These are phyloP conservation scores for Ceratocystis huliohia DNA, from an alignment of 2,329 filamentous ascomycete genomes.

Conservation along the genomic window DNA sequence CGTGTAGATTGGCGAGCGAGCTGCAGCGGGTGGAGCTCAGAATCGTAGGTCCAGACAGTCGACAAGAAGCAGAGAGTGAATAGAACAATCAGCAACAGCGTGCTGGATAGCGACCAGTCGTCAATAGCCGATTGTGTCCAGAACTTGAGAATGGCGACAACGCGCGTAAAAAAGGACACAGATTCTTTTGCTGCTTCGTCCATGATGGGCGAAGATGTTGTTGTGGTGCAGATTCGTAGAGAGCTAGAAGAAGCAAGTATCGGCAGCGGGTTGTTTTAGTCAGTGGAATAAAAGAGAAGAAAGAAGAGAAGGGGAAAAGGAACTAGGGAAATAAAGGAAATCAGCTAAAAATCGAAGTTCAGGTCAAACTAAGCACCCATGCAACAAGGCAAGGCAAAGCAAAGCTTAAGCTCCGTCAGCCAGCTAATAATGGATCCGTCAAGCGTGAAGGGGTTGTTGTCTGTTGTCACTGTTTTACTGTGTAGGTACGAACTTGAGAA, in stretches of 20 bases:
- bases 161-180: conserved; percentile 28
- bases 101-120: conserved; percentile 30
- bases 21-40: conserved; percentile 84
- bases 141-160: conserved; percentile 54
- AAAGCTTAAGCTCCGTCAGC: neutral
- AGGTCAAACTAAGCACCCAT: neutral
- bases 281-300: neutral
- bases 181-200: neutral
- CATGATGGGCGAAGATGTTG: neutral
- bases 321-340: neutral
- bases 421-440: neutral
- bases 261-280: neutral
- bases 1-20: conserved; percentile 72
- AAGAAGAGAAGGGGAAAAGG: neutral
- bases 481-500: neutral
- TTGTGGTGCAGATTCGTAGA: neutral
- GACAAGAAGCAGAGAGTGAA: conserved; percentile 57
- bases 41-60: conserved; percentile 58
- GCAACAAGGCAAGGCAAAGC: neutral
- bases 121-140: conserved; percentile 55
- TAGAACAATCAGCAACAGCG: conserved; percentile 50
- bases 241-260: neutral
- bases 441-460: neutral
- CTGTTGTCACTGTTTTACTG: neutral
- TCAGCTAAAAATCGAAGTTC: neutral